Base-by-base conservation (phyloP, 2,329 filamentous ascomycete genomes). In the Scleromitrula shiraiana region DNA sequence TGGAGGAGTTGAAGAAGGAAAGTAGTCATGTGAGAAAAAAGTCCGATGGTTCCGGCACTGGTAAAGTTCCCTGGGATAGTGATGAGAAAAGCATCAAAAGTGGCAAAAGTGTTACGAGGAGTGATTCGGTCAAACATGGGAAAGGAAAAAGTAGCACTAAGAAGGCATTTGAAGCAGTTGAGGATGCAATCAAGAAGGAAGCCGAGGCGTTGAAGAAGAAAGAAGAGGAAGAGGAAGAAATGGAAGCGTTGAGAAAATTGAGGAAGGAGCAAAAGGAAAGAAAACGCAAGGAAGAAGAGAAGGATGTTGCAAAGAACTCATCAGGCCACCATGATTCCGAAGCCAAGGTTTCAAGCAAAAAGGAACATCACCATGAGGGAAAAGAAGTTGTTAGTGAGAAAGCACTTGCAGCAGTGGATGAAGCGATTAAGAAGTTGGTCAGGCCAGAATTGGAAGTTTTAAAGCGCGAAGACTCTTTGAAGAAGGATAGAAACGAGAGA, bases 111-210 rank as follows among this genome's bases (percentile, higher is more conserved):
- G 44, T 27, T 19, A 38, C 36, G 4, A 47, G 36, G 17, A 30
- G 36, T 4, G 44, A 41, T 7, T 47, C 44, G 2, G 37, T 47
- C 5, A 47, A 41, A 19, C 44, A 47, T 26, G 29, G 44, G 12
- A 47, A 47, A 47, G 36, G 36, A 2, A 47, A 47, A 26, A 47
- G 44, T 19, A 47, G 44, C 22, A 47, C 44, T 9, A 47, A 47
- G 22, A 47, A 47, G 33, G 44, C 44, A 6, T 47, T 47, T 10
- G 44, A 47, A 41, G 44, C 44, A 15, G 44, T 47, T 19, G 44
- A 47, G 27, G 44, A 47, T 47, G 44, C 44, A 9, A 41, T 47
- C 15, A 47, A 47, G 17, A 47, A 47, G 29, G 44, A 47, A 41
- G 44, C 44, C 2, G 44, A 41, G 37, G 44, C 44, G 12, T 27